A percentile compares a stretch with the other conserved stretches of the same genome.
phyloP scores from a whole-genome alignment of 208 protist genomes.

The Balamuthia mandrillaris region DNA sequence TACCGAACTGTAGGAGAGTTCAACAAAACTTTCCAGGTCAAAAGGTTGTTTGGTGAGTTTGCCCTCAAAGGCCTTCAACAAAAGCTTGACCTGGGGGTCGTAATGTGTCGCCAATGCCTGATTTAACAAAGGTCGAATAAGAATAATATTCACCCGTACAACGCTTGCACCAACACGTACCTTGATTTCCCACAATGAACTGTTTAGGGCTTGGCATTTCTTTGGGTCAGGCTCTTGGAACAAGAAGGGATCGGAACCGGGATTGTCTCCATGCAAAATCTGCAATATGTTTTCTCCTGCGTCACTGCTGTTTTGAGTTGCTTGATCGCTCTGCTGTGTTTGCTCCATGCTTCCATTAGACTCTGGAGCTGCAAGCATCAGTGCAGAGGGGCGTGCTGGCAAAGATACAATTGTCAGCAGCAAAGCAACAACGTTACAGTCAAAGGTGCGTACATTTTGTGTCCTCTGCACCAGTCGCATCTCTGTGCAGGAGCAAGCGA shows the following conservation, averaged over 20 bases:
- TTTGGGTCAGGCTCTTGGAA: constrained; percentile 30
- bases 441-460: background rate
- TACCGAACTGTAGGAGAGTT: constrained; percentile 23
- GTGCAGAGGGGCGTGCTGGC: background rate
- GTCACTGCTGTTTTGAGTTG: background rate
- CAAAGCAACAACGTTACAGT: too few species aligned
- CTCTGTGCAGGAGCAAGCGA: constrained; percentile 26
- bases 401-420: background rate
- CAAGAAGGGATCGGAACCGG: constrained; percentile 8
- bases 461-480: background rate
- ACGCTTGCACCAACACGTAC: background rate
- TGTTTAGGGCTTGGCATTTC: constrained; percentile 27
- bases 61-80: constrained; percentile 30
- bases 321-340: background rate
- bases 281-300: background rate
- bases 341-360: background rate
- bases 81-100: background rate
- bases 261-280: background rate
- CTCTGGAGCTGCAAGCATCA: background rate
- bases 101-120: constrained; percentile 22
- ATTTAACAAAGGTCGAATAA: background rate
- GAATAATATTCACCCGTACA: background rate
- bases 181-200: constrained; percentile 40
- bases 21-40: constrained; percentile 24
- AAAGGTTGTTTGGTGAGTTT: background rate